phyloP scores from a whole-genome alignment of 1,284 basidiomycete species.

The Ceratorhiza oryzae-sativae region DNA sequence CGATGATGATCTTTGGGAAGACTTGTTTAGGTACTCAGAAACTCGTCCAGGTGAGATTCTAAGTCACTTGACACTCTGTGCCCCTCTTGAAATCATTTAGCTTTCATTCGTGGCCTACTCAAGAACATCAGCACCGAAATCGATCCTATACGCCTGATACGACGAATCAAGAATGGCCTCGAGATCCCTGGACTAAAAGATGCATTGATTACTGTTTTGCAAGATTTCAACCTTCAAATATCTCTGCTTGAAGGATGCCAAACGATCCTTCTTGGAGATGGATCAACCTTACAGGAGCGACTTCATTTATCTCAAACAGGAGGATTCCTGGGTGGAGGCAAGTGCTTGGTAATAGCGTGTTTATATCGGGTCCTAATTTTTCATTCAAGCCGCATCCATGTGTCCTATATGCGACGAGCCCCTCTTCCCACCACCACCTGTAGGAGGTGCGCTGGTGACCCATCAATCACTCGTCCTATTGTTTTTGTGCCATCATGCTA shows the following conservation, averaged over 20 bases:
- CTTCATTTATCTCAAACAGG: conserved; percentile 78
- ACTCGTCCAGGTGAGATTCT: conserved; percentile 74
- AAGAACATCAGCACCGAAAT: conserved; percentile 98
- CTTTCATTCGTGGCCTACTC: conserved; percentile 92
- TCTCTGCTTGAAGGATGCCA: conserved; percentile 91
- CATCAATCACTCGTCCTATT: conserved; percentile 65
- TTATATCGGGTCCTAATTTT: conserved; percentile 1
- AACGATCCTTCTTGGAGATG: conserved; percentile 83
- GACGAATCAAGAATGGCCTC: conserved; percentile 93
- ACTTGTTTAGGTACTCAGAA: conserved; percentile 92
- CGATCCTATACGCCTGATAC: conserved; percentile 91
- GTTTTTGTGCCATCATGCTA: conserved; percentile 88
- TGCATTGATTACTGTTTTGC: conserved; percentile 94
- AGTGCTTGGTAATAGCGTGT: conserved; percentile 46
- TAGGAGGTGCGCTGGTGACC: conserved; percentile 37
- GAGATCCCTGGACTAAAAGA: conserved; percentile 95
- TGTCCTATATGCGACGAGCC: conserved; percentile 58
- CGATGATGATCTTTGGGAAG: conserved; percentile 98
- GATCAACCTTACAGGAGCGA: conserved; percentile 70
- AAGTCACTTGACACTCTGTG: conserved; percentile 44
- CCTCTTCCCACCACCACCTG: conserved; percentile 56
- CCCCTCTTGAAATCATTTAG: conserved; percentile 52
- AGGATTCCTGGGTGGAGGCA: conserved; percentile 78
- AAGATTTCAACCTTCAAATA: conserved; percentile 90
- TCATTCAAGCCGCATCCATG: conserved; percentile 33